A percentile compares a stretch with the other conserved stretches of the same genome.
These are phyloP conservation scores for Lophiostoma macrostomum DNA, from an alignment of 495 filamentous ascomycete species.

Conservation along the genomic window DNA sequence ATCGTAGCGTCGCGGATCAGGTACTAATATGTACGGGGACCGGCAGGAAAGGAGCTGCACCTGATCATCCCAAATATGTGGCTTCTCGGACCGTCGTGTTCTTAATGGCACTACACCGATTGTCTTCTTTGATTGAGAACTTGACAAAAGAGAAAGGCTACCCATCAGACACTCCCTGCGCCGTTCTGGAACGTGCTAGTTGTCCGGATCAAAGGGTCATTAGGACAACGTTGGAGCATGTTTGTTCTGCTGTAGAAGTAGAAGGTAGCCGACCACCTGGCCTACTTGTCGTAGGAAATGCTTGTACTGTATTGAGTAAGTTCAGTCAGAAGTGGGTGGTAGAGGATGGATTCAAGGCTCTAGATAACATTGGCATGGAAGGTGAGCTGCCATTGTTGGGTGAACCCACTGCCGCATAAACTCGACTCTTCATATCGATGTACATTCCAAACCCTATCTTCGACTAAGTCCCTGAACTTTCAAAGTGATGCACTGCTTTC, in stretches of 20 bases:
- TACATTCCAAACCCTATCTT: too few relatives aligned
- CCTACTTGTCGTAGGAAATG: conserved; percentile 79
- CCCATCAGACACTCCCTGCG: conserved; percentile 68
- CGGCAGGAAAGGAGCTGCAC: conserved; percentile 82
- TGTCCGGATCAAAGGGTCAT: conserved; percentile 94
- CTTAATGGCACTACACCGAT: conserved; percentile 88
- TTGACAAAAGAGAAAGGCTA: conserved; percentile 46
- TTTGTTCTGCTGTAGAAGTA: conserved; percentile 79
- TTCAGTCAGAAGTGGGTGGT: conserved; percentile 71
- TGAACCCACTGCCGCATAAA: conserved; percentile 4
- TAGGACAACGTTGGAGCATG: conserved; percentile 73
- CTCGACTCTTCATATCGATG: too few relatives aligned
- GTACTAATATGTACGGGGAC: conserved; percentile 93
- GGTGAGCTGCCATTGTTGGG: conserved; percentile 5
- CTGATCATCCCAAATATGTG: conserved; percentile 75
- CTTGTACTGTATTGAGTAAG: conserved; percentile 69
- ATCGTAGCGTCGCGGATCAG: conserved; percentile 86
- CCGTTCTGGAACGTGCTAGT: conserved; percentile 89
- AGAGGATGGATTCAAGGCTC: conserved; percentile 79
- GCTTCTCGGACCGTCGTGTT: conserved; percentile 83
- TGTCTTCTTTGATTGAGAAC: conserved; percentile 56
- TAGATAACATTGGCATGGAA: conserved; percentile 39
- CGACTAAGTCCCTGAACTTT: neutral
- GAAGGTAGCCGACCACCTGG: conserved; percentile 89
- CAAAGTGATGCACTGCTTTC: too few relatives aligned